Conservation (phyloP, 1,139 yeast genomes). For the Candida glucosophila region DNA sequence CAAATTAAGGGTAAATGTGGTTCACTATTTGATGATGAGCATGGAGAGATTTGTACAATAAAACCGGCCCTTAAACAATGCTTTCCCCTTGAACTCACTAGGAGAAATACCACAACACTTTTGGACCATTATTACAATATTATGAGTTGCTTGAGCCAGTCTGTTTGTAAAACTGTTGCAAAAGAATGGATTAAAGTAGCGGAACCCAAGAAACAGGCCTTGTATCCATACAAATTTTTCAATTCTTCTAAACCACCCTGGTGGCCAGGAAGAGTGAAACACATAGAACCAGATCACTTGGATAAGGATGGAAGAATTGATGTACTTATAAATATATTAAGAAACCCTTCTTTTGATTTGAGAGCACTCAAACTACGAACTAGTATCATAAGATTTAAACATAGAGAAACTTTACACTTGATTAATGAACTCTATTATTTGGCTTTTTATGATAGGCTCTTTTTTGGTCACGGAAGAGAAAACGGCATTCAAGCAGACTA, state of each 20-base stretch:
- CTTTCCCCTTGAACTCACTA: constrained; percentile 3
- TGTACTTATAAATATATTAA: constrained; percentile 37
- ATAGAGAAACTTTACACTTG: constrained; percentile 7
- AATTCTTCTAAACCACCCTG: constrained; percentile 46
- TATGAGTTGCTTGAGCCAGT: constrained; percentile 26
- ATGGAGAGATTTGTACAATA: constrained; percentile 6
- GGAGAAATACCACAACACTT: constrained; percentile 4
- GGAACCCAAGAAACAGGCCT: constrained; percentile 62
- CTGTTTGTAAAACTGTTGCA: constrained; percentile 52
- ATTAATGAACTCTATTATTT: constrained; percentile 22
- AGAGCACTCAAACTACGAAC: constrained; percentile 13
- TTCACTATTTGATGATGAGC: constrained; percentile 1
- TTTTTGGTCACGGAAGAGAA: constrained; percentile 8
- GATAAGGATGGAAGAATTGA: constrained; percentile 46
- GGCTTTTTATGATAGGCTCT: constrained; percentile 19
- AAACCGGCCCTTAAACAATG: constrained; percentile 8
- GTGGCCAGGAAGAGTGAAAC: constrained; percentile 62
- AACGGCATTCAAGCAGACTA: constrained; percentile 4
- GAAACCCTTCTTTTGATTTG: constrained; percentile 17
- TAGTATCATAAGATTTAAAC: constrained; percentile 5
- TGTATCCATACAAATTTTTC: constrained; percentile 52
- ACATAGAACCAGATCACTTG: constrained; percentile 69
- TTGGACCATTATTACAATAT: constrained; percentile 11
- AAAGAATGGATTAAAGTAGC: constrained; percentile 59
- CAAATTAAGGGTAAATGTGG: not conserved